These are phyloP conservation scores for Lipomyces lipofer DNA, from an alignment of 805 yeast species.

Conservation along the genomic window DNA sequence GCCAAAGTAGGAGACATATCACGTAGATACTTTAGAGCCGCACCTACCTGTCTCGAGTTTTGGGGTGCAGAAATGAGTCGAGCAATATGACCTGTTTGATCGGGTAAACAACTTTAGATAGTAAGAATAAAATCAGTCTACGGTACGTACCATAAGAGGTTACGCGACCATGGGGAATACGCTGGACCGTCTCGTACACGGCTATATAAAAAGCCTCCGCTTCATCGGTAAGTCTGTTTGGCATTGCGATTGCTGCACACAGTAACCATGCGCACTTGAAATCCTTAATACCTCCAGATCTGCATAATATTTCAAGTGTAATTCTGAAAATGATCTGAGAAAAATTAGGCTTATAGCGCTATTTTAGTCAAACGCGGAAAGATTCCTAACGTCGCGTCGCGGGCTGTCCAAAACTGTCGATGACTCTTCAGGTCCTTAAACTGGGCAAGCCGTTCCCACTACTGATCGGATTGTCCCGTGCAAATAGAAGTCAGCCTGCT, in stretches of 20 bases:
- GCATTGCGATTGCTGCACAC: neutral
- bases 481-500: no score
- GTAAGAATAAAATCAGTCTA: neutral
- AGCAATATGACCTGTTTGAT: slow-evolving; percentile 60
- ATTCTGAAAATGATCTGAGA: no score
- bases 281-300: no score
- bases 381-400: no score
- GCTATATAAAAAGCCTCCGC: slow-evolving; percentile 59
- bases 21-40: slow-evolving; percentile 57
- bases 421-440: no score
- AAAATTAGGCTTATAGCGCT: no score
- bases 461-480: no score
- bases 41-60: slow-evolving; percentile 74
- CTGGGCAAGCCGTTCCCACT: no score
- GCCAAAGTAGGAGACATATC: neutral
- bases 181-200: slow-evolving; percentile 54
- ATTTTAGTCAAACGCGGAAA: no score
- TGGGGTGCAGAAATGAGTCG: slow-evolving; percentile 59
- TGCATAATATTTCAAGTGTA: no score
- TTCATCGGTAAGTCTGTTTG: slow-evolving; percentile 43
- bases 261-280: no score
- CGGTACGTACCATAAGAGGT: slow-evolving; percentile 60
- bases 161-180: slow-evolving; percentile 63
- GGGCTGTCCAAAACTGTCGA: no score
- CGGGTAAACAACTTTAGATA: neutral